Percentiles rank a stretch among this genome's conserved stretches.
These are phyloP conservation scores for Solanum commersonii DNA, from an alignment of 257 asterid species.

Conservation along the genomic window DNA sequence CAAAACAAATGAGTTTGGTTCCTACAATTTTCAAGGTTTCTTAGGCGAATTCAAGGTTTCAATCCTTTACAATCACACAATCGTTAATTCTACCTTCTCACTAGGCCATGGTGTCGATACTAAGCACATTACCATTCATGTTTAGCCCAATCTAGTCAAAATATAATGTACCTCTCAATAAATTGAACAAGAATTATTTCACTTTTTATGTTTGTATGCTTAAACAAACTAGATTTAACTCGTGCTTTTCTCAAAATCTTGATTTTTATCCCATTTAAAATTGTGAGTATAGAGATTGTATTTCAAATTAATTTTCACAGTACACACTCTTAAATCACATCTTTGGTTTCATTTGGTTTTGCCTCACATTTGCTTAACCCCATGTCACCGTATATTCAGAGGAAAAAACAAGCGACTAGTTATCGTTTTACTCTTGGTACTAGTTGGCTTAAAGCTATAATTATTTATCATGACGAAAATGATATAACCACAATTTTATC, in stretches of 20 bases:
- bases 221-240: neutral
- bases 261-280: neutral
- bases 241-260: neutral
- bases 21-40: conserved; percentile 22
- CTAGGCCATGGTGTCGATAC: conserved; percentile 26
- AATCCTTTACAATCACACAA: conserved; percentile 4
- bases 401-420: neutral
- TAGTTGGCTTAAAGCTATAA: neutral
- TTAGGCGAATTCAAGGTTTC: conserved; percentile 31
- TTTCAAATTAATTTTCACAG: neutral
- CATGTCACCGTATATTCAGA: neutral
- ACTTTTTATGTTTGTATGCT: neutral
- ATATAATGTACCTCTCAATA: neutral
- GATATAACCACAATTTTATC: neutral
- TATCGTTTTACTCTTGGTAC: neutral
- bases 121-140: conserved; percentile 9
- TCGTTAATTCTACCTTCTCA: conserved; percentile 12
- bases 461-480: neutral
- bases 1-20: neutral
- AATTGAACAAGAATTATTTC: neutral
- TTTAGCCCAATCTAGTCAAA: neutral
- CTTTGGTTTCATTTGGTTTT: neutral
- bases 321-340: neutral
- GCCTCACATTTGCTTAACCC: neutral
- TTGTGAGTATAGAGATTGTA: neutral